Base-by-base conservation (phyloP, 495 filamentous ascomycete species). In the Trichodelitschia bisporula region DNA sequence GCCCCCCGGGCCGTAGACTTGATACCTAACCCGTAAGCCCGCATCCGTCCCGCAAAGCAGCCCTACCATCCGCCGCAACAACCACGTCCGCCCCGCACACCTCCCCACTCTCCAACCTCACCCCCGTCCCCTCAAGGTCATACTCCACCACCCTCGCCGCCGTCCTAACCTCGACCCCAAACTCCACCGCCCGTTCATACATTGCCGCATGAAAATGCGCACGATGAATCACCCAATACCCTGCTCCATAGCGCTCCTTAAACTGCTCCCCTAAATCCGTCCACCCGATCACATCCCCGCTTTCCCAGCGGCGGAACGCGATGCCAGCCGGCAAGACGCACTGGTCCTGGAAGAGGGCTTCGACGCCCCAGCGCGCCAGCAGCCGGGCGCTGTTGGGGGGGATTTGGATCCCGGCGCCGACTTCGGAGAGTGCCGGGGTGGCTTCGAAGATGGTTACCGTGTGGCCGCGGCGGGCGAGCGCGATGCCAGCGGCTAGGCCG, bases 91-190 rank as follows among this genome's bases (percentile, higher is more conserved):
- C 51, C 0, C 15, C 20, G 4, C 20, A 23, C 13, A 15, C 11
- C 3, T 18, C 15, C 12, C 37, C 45, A 32, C 39, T 31, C n/a
- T 33, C 40, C 8, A 44, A 15, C 4, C 18, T 33, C 0, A 57
- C 40, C 4, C 26, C 36, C 9, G 47, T 32, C 1, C 2, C 31
- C 2, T 34, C 27, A 0, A 40, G 6, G 29, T 53, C 30, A 33
- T 52, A 55, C 4, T 19, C 31, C 2, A 34, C 30, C 2, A 51
- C 43, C 19, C 37, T 34, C 6, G 40, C 27, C 4, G 34, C 44
- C 24, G 61, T 76, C 35, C 80, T 83, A 32, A 77, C 79, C 44
- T 36, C 30, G 17, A 30, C 53, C 21, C 57, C 56, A 10, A 55
- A 16, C 21, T 56, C 46, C 17, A 45, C 4, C 3, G 51, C 54